Base-by-base conservation (phyloP, 2,329 filamentous ascomycete species). In the Calonectria multiphialidica region DNA sequence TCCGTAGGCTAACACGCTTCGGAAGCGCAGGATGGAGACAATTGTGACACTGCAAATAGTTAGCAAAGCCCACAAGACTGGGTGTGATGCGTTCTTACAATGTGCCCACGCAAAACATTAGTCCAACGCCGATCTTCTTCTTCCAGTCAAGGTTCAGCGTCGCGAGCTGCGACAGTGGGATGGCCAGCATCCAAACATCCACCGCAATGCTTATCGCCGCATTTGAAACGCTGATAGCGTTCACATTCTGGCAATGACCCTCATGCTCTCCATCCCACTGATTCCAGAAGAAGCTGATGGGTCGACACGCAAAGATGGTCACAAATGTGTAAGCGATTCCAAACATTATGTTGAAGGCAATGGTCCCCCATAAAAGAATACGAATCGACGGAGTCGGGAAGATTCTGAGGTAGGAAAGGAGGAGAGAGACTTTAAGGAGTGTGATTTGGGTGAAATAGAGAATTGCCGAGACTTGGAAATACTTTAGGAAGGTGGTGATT, bases 281-380 rank as follows among this genome's bases (percentile, higher is more conserved):
- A 0, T 80, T 82, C 90, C 90, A 92, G 76, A 87, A 88, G 70
- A 84, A 87, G 16, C 78, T 79, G 21, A 91, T 82, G 0, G 90
- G 90, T 2, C 74, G 79, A 77, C 89, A 91, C 70, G 90, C 86
- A 42, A 90, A 87, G 16, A 88, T 77, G 16, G 82, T 84, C 9
- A 84, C 78, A 6, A 88, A 72, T 23, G 85, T 68, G 49, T 88
- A 90, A 3, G 79, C 74, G 16, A 86, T 3, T 3, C 86, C 86
- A 68, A 83, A 87, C 1, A 84, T 15, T 15, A 40, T 5, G 21
- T 12, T 59, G 13, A 59, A 59, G 21, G 40, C 13, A 2, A 59
- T 40, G 21, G 53, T 59, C 35, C 33, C 53, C 53, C 53, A 59
- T 16, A 59, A 40, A 18, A 59, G 21, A 10, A 10, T 18, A 15